Evolutionary conservation across 139 green algal genomes (phyloP).

Genomic region (Chlamydomonas sp.): DNA sequence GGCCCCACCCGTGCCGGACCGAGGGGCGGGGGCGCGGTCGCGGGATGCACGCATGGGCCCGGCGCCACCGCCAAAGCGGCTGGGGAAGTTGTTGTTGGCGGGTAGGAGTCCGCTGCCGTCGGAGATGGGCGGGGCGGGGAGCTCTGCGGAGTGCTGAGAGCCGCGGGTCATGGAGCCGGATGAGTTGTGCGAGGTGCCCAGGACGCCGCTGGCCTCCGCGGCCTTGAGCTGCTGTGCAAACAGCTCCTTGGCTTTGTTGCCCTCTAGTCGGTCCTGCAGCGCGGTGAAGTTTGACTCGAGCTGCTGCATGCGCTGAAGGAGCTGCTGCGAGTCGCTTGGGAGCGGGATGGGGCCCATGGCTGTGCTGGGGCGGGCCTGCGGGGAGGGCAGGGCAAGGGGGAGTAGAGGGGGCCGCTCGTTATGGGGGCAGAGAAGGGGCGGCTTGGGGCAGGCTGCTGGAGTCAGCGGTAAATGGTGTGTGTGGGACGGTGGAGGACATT

Average conservation of each 20-base stretch:
- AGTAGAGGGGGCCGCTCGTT: neutral
- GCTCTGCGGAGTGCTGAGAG: neutral
- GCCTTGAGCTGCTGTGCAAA: conserved; percentile 32
- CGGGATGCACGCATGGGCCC: conserved; percentile 5
- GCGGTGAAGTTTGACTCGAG: conserved; percentile 2
- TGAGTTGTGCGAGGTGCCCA: neutral
- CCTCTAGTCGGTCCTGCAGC: conserved; percentile 26
- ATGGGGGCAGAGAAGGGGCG: neutral
- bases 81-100: conserved; percentile 24
- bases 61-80: conserved; percentile 7
- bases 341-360: conserved; percentile 7
- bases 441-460: neutral
- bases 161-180: neutral
- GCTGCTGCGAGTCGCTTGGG: neutral
- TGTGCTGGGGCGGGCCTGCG: neutral
- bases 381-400: neutral
- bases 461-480: too few relatives aligned
- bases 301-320: conserved; percentile 6
- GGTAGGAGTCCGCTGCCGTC: conserved; percentile 23
- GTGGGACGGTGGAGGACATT: too few relatives aligned
- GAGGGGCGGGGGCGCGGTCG: neutral
- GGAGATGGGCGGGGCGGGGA: neutral
- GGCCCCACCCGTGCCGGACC: too few relatives aligned
- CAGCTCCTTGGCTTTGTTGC: conserved; percentile 30
- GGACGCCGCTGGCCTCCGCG: neutral